Base-by-base conservation (phyloP, 2,329 filamentous ascomycete species). In the Colletotrichum tanaceti region DNA sequence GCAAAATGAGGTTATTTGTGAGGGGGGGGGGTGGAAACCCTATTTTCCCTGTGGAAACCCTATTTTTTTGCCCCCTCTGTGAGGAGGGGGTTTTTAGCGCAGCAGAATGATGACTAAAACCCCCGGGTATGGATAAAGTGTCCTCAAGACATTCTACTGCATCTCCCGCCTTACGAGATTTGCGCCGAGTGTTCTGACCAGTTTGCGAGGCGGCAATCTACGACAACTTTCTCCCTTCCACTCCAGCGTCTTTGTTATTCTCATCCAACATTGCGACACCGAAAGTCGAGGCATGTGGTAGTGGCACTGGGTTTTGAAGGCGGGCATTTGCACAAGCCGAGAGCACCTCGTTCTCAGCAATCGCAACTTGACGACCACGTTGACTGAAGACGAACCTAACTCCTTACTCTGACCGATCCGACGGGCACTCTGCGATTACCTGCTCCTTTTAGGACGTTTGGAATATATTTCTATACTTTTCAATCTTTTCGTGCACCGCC, bases 41-140 rank as follows among this genome's bases (percentile, higher is more conserved):
- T n/a, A n/a, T n/a, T n/a, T n/a, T n/a, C n/a, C n/a, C n/a, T n/a
- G n/a, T n/a, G n/a, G n/a, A n/a, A n/a, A n/a, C n/a, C n/a, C n/a
- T n/a, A n/a, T n/a, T n/a, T n/a, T n/a, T n/a, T n/a, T n/a, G n/a
- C n/a, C n/a, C n/a, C n/a, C n/a, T n/a, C n/a, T n/a, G n/a, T n/a
- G n/a, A n/a, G n/a, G n/a, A n/a, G n/a, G n/a, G n/a, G n/a, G n/a
- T n/a, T n/a, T n/a, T n/a, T n/a, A n/a, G n/a, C n/a, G n/a, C n/a
- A n/a, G n/a, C n/a, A n/a, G n/a, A n/a, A n/a, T n/a, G n/a, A n/a
- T n/a, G n/a, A n/a, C n/a, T n/a, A n/a, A n/a, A n/a, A n/a, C n/a
- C n/a, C n/a, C n/a, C n/a, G n/a, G n/a, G n/a, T n/a, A 63, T 69
- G 68, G 70, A 68, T 71, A 71, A 62, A 71, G 63, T 71, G 70